phyloP scores from a whole-genome alignment of 2,329 filamentous ascomycete species.

The Cladosporium sp. region DNA sequence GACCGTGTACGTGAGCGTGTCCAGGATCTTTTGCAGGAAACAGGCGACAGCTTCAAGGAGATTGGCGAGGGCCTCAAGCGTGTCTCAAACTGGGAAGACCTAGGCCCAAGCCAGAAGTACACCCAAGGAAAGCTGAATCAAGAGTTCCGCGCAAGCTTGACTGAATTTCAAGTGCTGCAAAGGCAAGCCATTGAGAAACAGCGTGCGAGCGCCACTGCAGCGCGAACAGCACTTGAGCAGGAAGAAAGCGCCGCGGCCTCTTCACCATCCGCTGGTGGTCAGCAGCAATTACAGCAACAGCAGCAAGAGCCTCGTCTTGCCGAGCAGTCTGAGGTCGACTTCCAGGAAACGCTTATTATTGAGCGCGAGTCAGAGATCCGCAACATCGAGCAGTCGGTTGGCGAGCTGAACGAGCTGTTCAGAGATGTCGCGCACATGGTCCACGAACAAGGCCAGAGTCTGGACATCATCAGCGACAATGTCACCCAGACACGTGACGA shows the following conservation, averaged over 20 bases:
- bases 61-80: constrained; percentile 93
- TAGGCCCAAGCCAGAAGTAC: constrained; percentile 92
- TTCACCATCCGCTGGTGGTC: constrained; percentile 45
- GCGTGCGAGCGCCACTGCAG: constrained; percentile 78
- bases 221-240: constrained; percentile 73
- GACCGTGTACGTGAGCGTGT: constrained; percentile 88
- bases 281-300: constrained; percentile 54
- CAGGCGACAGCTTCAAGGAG: constrained; percentile 81
- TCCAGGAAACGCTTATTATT: constrained; percentile 91
- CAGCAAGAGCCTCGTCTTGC: constrained; percentile 76
- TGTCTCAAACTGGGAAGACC: constrained; percentile 68
- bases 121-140: constrained; percentile 92
- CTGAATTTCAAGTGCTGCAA: constrained; percentile 92
- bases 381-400: constrained; percentile 94
- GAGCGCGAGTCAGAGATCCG: constrained; percentile 96
- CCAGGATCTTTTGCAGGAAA: constrained; percentile 82
- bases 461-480: constrained; percentile 86
- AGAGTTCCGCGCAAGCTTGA: constrained; percentile 84
- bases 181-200: constrained; percentile 89
- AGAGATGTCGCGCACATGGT: constrained; percentile 98
- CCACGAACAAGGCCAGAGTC: constrained; percentile 83
- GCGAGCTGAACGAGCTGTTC: constrained; percentile 94
- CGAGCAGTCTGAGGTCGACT: constrained; percentile 92
- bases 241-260: constrained; percentile 35
- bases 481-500: constrained; percentile 80